Evolutionary conservation across 306 rosid genomes (phyloP).

Genomic region (Fagus sylvatica): DNA sequence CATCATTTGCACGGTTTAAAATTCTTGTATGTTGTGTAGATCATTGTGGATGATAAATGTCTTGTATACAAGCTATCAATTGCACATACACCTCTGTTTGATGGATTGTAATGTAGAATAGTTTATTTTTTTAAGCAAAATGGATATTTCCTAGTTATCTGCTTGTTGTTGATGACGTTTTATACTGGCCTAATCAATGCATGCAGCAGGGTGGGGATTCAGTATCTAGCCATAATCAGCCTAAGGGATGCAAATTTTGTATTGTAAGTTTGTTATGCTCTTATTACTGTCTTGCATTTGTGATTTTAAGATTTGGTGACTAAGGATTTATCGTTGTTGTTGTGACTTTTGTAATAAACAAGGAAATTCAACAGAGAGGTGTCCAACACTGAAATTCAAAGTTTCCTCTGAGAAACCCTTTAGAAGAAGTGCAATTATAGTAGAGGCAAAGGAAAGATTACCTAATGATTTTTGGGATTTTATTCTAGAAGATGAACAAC

Average conservation of each 20-base stretch:
- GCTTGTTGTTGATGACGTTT: slow-evolving; percentile 22
- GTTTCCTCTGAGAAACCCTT: slow-evolving; percentile 67
- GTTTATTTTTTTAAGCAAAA: neutral
- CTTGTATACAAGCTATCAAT: neutral
- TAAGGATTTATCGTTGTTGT: too few relatives aligned
- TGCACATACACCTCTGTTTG: neutral
- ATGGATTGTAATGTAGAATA: neutral
- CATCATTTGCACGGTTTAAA: neutral
- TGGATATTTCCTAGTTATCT: slow-evolving; percentile 12
- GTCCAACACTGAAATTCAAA: slow-evolving; percentile 72
- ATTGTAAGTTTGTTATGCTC: slow-evolving; percentile 58
- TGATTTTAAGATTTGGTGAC: slow-evolving; percentile 18
- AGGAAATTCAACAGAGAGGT: slow-evolving; percentile 59
- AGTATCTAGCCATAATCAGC: slow-evolving; percentile 28
- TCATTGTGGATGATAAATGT: neutral
- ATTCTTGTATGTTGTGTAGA: neutral
- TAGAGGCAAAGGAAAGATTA: slow-evolving; percentile 54
- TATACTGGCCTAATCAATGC: slow-evolving; percentile 26
- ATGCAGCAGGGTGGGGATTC: slow-evolving; percentile 52
- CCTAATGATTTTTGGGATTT: slow-evolving; percentile 78
- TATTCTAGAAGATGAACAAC: slow-evolving; percentile 60
- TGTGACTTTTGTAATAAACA: slow-evolving; percentile 30
- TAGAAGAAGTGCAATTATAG: slow-evolving; percentile 63
- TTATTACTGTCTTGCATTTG: neutral
- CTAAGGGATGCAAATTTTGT: slow-evolving; percentile 71